Evolutionary conservation across 345 rosid species (phyloP).

Genomic region (Lumnitzera racemosa): DNA sequence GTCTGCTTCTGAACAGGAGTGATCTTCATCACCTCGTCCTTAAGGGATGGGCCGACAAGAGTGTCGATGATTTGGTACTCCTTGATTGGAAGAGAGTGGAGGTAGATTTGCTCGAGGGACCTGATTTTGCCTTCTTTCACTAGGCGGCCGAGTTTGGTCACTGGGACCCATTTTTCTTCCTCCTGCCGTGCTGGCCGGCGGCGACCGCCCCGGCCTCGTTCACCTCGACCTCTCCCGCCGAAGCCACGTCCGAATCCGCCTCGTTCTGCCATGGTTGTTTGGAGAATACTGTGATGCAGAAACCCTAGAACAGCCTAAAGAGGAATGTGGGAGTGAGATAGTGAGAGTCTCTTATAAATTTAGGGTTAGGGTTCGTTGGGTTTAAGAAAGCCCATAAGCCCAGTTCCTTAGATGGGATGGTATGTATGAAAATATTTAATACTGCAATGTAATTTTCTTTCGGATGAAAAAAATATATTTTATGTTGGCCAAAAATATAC

Average conservation of each 20-base stretch:
- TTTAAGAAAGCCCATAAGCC: too few relatives aligned
- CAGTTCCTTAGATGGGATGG: too few relatives aligned
- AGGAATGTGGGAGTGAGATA: too few relatives aligned
- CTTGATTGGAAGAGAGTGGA: conserved; percentile 56
- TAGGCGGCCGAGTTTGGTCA: conserved; percentile 90
- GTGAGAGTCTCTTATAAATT: too few relatives aligned
- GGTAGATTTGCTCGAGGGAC: conserved; percentile 58
- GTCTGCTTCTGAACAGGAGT: conserved; percentile 75
- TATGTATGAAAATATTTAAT: too few relatives aligned
- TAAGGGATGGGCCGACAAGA: conserved; percentile 60
- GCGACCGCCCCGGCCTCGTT: conserved; percentile 40
- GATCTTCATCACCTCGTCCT: conserved; percentile 96
- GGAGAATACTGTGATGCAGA: too few relatives aligned
- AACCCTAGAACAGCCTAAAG: too few relatives aligned
- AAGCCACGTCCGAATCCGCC: conserved; percentile 64
- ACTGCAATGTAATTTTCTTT: too few relatives aligned
- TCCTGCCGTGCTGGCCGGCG: conserved; percentile 60
- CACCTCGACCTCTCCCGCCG: conserved; percentile 42
- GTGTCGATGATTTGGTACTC: conserved; percentile 80
- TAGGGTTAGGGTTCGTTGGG: too few relatives aligned
- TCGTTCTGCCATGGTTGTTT: conserved; percentile 48
- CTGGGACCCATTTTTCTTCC: conserved; percentile 84
- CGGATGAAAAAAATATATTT: too few relatives aligned
- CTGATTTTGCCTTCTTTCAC: conserved; percentile 41
- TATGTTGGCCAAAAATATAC: too few relatives aligned